phyloP scores from a whole-genome alignment of 495 filamentous ascomycete genomes.

The Rostrohypoxylon terebratum region DNA sequence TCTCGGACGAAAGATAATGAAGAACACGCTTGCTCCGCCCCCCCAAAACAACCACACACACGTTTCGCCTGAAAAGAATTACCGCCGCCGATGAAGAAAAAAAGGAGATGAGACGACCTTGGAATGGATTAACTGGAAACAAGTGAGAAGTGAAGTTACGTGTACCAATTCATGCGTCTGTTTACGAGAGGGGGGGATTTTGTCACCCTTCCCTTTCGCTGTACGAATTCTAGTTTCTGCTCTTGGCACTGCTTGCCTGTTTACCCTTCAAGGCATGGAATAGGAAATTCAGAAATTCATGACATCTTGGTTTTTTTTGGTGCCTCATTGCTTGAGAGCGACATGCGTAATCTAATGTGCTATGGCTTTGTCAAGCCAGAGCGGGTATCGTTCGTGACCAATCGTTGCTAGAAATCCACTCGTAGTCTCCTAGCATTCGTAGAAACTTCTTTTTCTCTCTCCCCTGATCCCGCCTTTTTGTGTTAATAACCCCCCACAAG shows the following conservation, averaged over 20 bases:
- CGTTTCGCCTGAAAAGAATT: neutral
- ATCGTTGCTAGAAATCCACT: slow-evolving; percentile 21
- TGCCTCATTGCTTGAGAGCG: slow-evolving; percentile 3
- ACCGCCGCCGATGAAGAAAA: neutral
- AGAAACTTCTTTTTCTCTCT: neutral
- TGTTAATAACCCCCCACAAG: neutral
- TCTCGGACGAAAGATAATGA: neutral
- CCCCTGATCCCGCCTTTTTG: neutral
- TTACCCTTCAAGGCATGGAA: slow-evolving; percentile 46
- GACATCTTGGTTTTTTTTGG: slow-evolving; percentile 2
- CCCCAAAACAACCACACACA: no score
- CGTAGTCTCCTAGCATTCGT: slow-evolving; percentile 1
- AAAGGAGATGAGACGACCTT: slow-evolving; percentile 9
- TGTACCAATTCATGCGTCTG: slow-evolving; percentile 45
- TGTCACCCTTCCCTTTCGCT: slow-evolving; percentile 37
- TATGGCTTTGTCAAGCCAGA: slow-evolving; percentile 14
- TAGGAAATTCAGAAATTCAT: slow-evolving; percentile 53
- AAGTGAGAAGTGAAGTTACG: slow-evolving; percentile 15
- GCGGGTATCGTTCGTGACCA: slow-evolving; percentile 51
- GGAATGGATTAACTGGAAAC: slow-evolving; percentile 31
- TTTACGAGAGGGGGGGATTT: neutral
- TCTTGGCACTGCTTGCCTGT: slow-evolving; percentile 1
- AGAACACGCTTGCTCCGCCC: neutral
- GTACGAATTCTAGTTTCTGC: slow-evolving; percentile 37
- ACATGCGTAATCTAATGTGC: slow-evolving; percentile 31